phyloP scores from a whole-genome alignment of 768 basidiomycete species.

The Suillus plorans region DNA sequence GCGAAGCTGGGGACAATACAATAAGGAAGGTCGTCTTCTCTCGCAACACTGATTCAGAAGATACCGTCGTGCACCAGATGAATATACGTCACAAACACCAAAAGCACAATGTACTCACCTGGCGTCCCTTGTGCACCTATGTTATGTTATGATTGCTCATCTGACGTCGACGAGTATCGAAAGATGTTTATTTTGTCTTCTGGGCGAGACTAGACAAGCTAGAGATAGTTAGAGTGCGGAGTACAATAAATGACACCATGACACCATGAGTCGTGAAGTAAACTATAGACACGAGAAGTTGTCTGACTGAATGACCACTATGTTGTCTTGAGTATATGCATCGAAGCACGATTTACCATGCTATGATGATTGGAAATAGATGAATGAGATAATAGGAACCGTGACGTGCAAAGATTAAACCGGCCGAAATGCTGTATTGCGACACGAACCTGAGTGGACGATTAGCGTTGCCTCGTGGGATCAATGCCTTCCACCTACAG shows the following conservation, averaged over 20 bases:
- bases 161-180: neutral
- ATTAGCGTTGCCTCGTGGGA: neutral
- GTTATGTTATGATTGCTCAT: neutral
- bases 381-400: neutral
- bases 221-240: neutral
- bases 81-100: no score
- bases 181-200: neutral
- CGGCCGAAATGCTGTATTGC: no score
- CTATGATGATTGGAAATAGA: neutral
- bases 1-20: no score
- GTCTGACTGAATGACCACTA: neutral
- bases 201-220: neutral
- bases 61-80: no score
- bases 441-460: neutral
- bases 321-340: neutral
- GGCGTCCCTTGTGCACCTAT: neutral
- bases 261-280: neutral
- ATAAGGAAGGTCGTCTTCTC: no score
- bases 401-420: no score
- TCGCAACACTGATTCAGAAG: no score
- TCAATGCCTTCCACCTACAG: neutral
- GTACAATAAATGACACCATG: neutral
- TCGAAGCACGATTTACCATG: neutral
- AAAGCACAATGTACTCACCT: neutral
- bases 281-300: neutral